These are phyloP conservation scores for Zea luxurians DNA, from an alignment of 176 grass and related monocot species.

Conservation along the genomic window DNA sequence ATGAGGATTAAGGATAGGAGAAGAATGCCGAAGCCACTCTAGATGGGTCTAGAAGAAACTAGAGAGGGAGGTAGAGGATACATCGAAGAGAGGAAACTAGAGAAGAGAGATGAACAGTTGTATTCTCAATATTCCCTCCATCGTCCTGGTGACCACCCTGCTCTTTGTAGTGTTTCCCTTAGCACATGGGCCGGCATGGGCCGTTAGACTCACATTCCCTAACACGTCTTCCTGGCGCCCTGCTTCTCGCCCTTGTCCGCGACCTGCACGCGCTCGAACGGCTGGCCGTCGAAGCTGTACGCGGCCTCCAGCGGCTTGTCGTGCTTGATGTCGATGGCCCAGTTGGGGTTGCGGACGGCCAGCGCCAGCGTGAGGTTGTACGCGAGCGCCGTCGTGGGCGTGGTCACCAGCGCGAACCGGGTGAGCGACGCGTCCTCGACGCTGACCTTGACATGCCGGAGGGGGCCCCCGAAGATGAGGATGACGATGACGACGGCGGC, in stretches of 20 bases:
- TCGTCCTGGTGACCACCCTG: too few relatives aligned
- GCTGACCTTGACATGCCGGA: slow-evolving; percentile 6
- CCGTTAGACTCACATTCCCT: too few relatives aligned
- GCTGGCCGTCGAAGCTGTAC: slow-evolving; percentile 45
- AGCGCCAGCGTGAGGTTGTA: slow-evolving; percentile 49
- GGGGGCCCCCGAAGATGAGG: slow-evolving; percentile 1
- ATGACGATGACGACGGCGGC: not conserved
- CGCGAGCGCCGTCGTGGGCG: slow-evolving; percentile 5
- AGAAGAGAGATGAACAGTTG: too few relatives aligned
- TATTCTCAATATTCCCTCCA: too few relatives aligned
- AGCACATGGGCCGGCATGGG: too few relatives aligned
- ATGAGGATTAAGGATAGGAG: too few relatives aligned
- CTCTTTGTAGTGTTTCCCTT: too few relatives aligned
- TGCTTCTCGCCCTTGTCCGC: slow-evolving; percentile 24
- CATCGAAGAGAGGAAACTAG: too few relatives aligned
- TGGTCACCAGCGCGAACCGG: slow-evolving; percentile 33
- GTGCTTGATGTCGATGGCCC: slow-evolving; percentile 46
- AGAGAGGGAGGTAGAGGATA: too few relatives aligned
- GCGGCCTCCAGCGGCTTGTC: slow-evolving; percentile 30
- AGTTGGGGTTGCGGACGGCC: slow-evolving; percentile 41
- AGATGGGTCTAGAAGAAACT: too few relatives aligned
- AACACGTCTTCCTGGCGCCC: slow-evolving; percentile 16
- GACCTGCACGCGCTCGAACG: slow-evolving; percentile 43
- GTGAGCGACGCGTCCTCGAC: slow-evolving; percentile 43
- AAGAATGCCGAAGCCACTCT: too few relatives aligned